phyloP scores from a whole-genome alignment of 2,329 filamentous ascomycete genomes.

The Chaetomium sp. region DNA sequence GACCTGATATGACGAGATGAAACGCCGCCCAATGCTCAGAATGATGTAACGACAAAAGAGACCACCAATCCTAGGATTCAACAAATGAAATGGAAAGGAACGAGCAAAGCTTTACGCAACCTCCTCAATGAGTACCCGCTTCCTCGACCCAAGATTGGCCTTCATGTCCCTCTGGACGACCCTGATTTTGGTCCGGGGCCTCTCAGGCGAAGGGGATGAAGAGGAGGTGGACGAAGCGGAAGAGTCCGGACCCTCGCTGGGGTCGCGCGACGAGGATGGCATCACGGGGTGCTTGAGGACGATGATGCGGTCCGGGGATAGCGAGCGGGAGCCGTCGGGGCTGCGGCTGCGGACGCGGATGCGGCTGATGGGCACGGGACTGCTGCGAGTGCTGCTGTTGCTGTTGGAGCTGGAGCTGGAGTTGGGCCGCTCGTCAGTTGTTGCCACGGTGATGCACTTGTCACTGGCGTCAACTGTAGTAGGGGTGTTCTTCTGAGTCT shows the following conservation, averaged over 20 bases:
- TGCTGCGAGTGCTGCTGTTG: constrained; percentile 4
- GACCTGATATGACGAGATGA: no score
- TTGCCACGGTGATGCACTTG: background rate
- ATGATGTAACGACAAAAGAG: background rate
- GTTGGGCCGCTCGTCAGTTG: background rate
- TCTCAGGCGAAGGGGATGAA: background rate
- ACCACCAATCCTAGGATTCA: background rate
- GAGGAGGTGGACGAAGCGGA: background rate
- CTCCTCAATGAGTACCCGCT: constrained; percentile 13
- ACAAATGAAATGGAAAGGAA: background rate
- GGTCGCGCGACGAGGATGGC: constrained; percentile 6
- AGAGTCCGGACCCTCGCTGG: background rate
- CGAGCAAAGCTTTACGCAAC: constrained; percentile 1
- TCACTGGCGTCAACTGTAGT: background rate
- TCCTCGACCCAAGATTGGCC: background rate
- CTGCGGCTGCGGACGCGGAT: constrained; percentile 15
- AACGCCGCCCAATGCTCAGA: background rate
- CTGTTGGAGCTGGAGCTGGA: background rate
- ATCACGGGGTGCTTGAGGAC: constrained; percentile 9
- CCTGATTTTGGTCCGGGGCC: constrained; percentile 3
- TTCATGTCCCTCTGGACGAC: background rate
- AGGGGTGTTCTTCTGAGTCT: background rate
- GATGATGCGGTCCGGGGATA: constrained; percentile 15
- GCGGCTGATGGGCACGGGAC: constrained; percentile 17
- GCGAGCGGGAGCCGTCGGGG: constrained; percentile 7